phyloP scores from a whole-genome alignment of 139 green algal genomes.

The Chlorella sorokiniana region DNA sequence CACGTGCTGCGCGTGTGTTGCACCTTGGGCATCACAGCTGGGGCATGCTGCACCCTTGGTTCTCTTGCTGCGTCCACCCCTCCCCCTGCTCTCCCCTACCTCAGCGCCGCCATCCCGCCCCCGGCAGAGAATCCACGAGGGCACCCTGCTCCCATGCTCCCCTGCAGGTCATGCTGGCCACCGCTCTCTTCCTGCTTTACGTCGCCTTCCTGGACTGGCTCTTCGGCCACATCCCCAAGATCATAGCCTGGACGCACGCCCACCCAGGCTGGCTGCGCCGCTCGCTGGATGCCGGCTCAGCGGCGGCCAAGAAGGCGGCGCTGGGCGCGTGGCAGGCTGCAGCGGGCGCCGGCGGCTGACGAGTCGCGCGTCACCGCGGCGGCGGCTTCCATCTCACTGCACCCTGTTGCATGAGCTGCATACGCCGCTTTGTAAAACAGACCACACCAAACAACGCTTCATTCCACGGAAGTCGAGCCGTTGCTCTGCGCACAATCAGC shows the following conservation, averaged over 20 bases:
- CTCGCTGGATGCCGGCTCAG: not conserved
- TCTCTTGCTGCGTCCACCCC: too few species aligned
- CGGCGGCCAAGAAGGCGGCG: not conserved
- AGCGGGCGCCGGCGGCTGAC: not conserved
- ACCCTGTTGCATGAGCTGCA: too few species aligned
- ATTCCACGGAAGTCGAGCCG: not conserved
- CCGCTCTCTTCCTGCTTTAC: not conserved
- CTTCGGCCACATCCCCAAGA: not conserved
- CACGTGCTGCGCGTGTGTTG: too few species aligned
- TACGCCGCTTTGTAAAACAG: too few species aligned
- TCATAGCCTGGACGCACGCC: not conserved
- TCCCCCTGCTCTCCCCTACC: not conserved
- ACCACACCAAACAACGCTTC: too few species aligned
- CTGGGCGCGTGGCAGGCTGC: not conserved
- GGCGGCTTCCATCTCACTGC: too few species aligned
- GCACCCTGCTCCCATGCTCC: not conserved
- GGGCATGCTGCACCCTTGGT: too few species aligned
- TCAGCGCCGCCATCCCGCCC: not conserved
- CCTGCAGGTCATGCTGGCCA: not conserved
- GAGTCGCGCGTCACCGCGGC: too few species aligned
- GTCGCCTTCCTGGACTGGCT: not conserved
- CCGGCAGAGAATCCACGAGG: too few species aligned
- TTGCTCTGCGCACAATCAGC: not conserved
- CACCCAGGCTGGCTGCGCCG: not conserved
- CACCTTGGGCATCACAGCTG: too few species aligned